Evolutionary conservation across 768 basidiomycete genomes (phyloP), one percentile per base, ranked within the genome.

Genomic region (Boletus subparvulus): DNA sequence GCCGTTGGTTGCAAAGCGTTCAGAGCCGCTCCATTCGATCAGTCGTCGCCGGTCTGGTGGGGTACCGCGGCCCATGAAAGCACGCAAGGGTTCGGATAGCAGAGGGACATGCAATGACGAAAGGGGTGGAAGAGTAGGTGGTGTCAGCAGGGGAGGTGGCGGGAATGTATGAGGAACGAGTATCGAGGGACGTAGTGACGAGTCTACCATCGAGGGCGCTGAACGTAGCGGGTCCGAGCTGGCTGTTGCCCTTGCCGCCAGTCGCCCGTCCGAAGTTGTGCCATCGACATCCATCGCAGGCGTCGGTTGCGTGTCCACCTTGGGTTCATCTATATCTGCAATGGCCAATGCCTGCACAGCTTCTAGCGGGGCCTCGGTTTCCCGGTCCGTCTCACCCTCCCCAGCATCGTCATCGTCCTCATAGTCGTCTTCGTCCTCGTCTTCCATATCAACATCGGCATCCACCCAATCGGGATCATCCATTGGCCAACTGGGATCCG

Each of bases 1-100:
- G 36, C 62, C 65, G 28, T 59, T 55, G 6, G 56, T 11, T 4
- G 58, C 50, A 48, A 61, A 63, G 8, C 62, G 61, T 19, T 43
- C 62, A 13, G 60, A 69, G 1, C 58, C 56, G 8, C 70, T 69
- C 70, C 70, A 72, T 52, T 73, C 70, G 10, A 58, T 42, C 12
- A 70, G 52, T n/a, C 70, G 64, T 16, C 55, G 63, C 43, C 66
- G 64, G 19, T 72, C 72, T 8, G 70, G 70, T 4, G 70, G 70
- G 0, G 70, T 72, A 12, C 70, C 70, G 3, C 70, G 72, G 19
- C 70, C 70, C 70, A 72, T 72, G 36, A 72, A 72, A 3, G 72
- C 70, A 28, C 72, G 70, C 1, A 68, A 66, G 1, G 69, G 70
- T 42, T 72, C 70, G 13, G 70, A 72, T 8, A 72, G 52, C 1